Percentiles rank a stretch among this genome's conserved stretches.
Conservation (phyloP, 1,139 yeast genomes). For the Spencermartinsiella ligniputridi region DNA sequence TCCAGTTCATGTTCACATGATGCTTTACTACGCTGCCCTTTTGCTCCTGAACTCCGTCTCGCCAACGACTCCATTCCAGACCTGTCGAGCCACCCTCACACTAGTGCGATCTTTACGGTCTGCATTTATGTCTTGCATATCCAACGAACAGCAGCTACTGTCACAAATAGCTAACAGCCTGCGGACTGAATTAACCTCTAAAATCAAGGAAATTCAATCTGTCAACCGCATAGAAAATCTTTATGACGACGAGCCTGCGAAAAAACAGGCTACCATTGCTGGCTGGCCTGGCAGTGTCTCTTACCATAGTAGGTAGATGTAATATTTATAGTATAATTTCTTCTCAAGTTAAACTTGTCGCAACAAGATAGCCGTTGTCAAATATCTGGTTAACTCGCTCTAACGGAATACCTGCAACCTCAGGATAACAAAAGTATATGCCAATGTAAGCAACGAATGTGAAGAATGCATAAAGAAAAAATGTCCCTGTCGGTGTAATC, state of each 20-base stretch:
- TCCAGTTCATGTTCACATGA: constrained; percentile 67
- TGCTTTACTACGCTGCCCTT: constrained; percentile 65
- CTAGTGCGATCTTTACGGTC: constrained; percentile 41
- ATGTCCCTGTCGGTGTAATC: constrained; percentile 35
- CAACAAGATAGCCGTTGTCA: constrained; percentile 10
- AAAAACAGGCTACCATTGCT: constrained; percentile 11
- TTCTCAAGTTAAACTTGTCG: background rate
- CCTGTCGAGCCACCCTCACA: constrained; percentile 10
- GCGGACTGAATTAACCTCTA: constrained; percentile 43
- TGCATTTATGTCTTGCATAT: constrained; percentile 44
- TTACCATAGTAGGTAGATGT: constrained; percentile 7
- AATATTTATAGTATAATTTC: background rate
- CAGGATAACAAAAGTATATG: constrained; percentile 43
- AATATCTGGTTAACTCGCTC: constrained; percentile 43
- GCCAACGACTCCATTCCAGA: constrained; percentile 7
- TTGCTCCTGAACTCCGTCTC: constrained; percentile 37
- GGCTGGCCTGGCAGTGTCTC: constrained; percentile 25
- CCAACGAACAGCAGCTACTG: constrained; percentile 54
- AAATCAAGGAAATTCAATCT: constrained; percentile 26
- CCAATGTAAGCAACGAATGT: constrained; percentile 41
- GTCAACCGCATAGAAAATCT: constrained; percentile 14
- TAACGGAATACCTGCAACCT: constrained; percentile 43
- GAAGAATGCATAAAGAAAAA: constrained; percentile 37
- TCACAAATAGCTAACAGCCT: constrained; percentile 45
- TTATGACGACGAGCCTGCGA: constrained; percentile 13